Percentiles rank a stretch among this genome's conserved stretches.
Evolutionary conservation across 371 early-diverging fungal species (phyloP).

Genomic region (Rhizopus delemar): DNA sequence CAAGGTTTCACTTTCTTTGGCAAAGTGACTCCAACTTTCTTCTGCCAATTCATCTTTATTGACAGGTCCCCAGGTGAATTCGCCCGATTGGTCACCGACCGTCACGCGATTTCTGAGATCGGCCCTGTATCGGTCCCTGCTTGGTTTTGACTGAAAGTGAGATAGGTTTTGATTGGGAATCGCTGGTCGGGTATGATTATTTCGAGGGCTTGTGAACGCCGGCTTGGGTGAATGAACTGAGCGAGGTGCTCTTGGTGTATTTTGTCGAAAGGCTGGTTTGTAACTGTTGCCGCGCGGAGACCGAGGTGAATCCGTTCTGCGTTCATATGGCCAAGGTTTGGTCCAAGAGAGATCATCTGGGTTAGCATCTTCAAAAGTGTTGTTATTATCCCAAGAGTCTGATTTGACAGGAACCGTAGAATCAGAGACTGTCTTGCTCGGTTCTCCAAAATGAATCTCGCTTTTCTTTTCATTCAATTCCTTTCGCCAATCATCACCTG

Average conservation of each 20-base stretch:
- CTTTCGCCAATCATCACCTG: neutral
- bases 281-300: neutral
- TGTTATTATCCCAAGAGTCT: neutral
- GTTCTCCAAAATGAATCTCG: neutral
- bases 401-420: neutral
- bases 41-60: conserved; percentile 15
- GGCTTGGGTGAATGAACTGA: neutral
- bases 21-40: conserved; percentile 29
- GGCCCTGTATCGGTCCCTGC: conserved; percentile 6
- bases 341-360: too few relatives aligned
- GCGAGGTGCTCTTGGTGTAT: too few relatives aligned
- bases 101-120: conserved; percentile 6
- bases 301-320: too few relatives aligned
- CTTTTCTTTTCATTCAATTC: neutral
- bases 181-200: neutral
- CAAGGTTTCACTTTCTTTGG: conserved; percentile 5
- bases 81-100: conserved; percentile 18
- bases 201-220: neutral
- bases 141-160: conserved; percentile 14
- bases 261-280: neutral
- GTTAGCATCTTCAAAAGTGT: neutral
- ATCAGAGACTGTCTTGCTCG: neutral
- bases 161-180: neutral
- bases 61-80: conserved; percentile 20
- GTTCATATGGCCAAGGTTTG: too few relatives aligned